A percentile compares a stretch with the other conserved stretches of the same genome.
Conservation (phyloP, 2,329 filamentous ascomycete species). For the Zopfia rhizophila region DNA sequence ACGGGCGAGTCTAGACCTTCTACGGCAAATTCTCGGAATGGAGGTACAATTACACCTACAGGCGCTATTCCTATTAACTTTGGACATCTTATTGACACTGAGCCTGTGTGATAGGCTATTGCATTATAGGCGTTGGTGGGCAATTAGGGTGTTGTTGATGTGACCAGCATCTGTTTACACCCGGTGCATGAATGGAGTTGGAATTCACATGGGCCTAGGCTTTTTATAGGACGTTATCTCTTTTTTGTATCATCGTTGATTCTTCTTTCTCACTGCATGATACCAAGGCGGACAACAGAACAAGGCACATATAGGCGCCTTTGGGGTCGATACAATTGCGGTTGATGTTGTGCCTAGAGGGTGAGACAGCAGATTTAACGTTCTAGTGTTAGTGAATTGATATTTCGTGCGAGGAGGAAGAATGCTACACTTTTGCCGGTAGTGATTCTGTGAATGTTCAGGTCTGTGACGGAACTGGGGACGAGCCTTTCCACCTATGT, state of each 20-base stretch:
- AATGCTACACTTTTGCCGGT: no score
- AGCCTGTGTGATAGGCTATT: conserved; percentile 14
- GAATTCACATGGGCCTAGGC: no score
- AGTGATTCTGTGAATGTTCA: no score
- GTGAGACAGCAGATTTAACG: no score
- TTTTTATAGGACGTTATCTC: conserved; percentile 23
- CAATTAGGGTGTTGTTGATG: not conserved
- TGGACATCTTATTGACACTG: conserved; percentile 27
- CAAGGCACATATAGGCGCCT: conserved; percentile 4
- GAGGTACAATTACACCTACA: conserved; percentile 33
- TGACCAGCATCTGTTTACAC: conserved; percentile 9
- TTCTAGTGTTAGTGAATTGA: no score
- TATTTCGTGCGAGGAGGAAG: no score
- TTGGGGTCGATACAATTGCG: not conserved
- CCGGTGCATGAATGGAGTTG: conserved; percentile 8
- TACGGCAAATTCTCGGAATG: conserved; percentile 37
- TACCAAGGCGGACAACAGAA: conserved; percentile 36
- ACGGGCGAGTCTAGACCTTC: conserved; percentile 38
- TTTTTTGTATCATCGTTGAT: conserved; percentile 25
- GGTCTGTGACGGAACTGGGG: no score
- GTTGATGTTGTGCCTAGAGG: conserved; percentile 12
- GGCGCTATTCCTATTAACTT: conserved; percentile 36
- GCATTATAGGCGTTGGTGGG: conserved; percentile 36
- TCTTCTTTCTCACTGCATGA: conserved; percentile 37
- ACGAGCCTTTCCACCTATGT: no score